Percentiles rank a stretch among this genome's conserved stretches.
These are phyloP conservation scores for Alternaria ventricosa DNA, from an alignment of 2,329 filamentous ascomycete genomes.

Conservation along the genomic window DNA sequence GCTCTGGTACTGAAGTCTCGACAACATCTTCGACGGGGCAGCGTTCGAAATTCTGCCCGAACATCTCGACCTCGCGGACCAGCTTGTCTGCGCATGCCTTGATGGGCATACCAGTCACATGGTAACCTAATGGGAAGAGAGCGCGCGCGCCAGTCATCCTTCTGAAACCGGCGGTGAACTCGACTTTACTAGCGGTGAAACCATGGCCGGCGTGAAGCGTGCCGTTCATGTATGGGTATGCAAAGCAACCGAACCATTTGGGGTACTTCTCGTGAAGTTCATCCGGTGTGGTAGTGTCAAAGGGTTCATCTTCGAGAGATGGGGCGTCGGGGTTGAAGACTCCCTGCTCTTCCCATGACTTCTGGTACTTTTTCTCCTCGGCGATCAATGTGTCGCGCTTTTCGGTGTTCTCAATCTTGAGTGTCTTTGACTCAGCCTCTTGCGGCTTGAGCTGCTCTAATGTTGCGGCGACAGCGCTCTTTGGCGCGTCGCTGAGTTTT, in stretches of 20 bases:
- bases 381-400: slow-evolving; percentile 83
- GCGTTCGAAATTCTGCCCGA: slow-evolving; percentile 83
- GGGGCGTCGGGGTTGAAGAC: slow-evolving; percentile 90
- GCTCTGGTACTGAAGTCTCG: slow-evolving; percentile 56
- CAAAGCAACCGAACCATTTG: slow-evolving; percentile 88
- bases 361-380: slow-evolving; percentile 91
- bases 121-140: slow-evolving; percentile 91
- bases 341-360: slow-evolving; percentile 76
- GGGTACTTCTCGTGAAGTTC: slow-evolving; percentile 81
- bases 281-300: slow-evolving; percentile 73
- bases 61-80: slow-evolving; percentile 84
- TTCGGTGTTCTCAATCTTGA: slow-evolving; percentile 78
- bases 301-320: slow-evolving; percentile 75
- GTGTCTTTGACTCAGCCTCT: slow-evolving; percentile 64
- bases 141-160: slow-evolving; percentile 89
- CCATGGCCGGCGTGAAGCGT: slow-evolving; percentile 85
- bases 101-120: slow-evolving; percentile 93
- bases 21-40: slow-evolving; percentile 58
- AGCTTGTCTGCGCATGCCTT: slow-evolving; percentile 97
- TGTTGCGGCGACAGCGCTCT: slow-evolving; percentile 58
- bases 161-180: slow-evolving; percentile 86
- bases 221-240: slow-evolving; percentile 60
- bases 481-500: slow-evolving; percentile 34
- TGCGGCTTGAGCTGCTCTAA: slow-evolving; percentile 62
- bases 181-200: slow-evolving; percentile 90